These are phyloP conservation scores for Phytophthora syringae DNA, from an alignment of 352 stramenopile genomes.

Conservation along the genomic window DNA sequence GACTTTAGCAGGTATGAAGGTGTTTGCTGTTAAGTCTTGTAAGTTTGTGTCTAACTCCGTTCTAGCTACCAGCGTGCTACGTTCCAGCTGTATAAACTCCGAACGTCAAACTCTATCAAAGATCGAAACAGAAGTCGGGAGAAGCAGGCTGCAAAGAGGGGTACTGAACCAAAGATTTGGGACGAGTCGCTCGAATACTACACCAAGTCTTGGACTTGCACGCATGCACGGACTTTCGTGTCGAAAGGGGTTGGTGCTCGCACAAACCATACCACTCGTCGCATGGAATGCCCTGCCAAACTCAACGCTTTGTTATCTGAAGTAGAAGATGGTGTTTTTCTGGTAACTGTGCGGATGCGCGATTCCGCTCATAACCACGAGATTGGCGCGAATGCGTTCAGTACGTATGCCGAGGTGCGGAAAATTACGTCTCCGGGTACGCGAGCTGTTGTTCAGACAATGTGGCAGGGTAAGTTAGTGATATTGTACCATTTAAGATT, in stretches of 20 bases:
- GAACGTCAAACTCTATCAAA: background rate
- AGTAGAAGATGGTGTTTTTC: background rate
- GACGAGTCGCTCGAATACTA: background rate
- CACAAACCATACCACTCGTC: background rate
- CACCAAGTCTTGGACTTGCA: background rate
- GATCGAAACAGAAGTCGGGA: background rate
- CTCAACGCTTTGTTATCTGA: background rate
- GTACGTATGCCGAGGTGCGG: background rate
- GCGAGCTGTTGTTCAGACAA: background rate
- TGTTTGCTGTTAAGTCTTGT: no score
- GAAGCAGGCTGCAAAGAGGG: background rate
- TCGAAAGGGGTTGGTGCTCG: background rate
- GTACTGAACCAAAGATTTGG: background rate
- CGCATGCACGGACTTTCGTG: background rate
- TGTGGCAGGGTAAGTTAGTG: background rate
- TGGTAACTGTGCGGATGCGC: background rate
- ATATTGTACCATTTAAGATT: background rate
- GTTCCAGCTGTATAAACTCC: background rate
- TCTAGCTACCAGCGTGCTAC: background rate
- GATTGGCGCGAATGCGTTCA: background rate
- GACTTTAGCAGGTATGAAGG: no score
- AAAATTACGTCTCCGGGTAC: background rate
- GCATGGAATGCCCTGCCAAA: background rate
- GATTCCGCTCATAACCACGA: background rate
- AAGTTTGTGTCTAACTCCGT: no score